Evolutionary conservation across 2,329 filamentous ascomycete genomes (phyloP).

Genomic region (Cercospora nicotianae): DNA sequence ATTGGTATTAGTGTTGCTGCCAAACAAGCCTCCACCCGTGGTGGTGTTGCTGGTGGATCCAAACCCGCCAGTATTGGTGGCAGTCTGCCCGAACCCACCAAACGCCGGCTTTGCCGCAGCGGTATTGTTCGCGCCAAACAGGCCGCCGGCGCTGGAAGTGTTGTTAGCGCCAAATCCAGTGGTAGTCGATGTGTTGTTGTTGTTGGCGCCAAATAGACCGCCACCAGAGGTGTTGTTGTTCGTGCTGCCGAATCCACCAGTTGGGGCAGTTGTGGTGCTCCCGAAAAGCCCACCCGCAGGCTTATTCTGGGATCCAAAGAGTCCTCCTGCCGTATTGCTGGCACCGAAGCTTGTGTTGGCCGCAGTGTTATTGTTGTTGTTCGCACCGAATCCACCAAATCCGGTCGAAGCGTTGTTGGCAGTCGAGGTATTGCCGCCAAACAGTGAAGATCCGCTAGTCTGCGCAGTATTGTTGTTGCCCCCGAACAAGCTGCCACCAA

Average conservation of each 20-base stretch:
- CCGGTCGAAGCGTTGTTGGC: slow-evolving; percentile 35
- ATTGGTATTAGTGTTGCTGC: slow-evolving; percentile 21
- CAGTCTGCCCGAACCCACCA: slow-evolving; percentile 23
- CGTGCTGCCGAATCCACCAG: slow-evolving; percentile 28
- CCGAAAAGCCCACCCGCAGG: slow-evolving; percentile 32
- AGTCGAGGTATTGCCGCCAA: slow-evolving; percentile 40
- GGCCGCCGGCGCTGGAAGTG: slow-evolving; percentile 26
- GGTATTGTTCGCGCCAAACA: slow-evolving; percentile 25
- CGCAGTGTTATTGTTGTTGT: slow-evolving; percentile 35
- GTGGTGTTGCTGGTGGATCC: slow-evolving; percentile 30
- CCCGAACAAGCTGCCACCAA: slow-evolving; percentile 44
- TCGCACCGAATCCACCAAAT: slow-evolving; percentile 49
- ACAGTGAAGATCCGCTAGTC: slow-evolving; percentile 35
- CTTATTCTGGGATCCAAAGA: slow-evolving; percentile 37
- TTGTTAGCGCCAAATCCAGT: slow-evolving; percentile 24
- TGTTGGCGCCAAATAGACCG: background rate
- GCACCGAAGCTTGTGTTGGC: slow-evolving; percentile 40
- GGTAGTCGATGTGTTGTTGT: background rate
- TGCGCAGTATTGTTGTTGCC: slow-evolving; percentile 37
- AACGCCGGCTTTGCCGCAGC: slow-evolving; percentile 22
- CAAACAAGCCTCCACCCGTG: slow-evolving; percentile 28
- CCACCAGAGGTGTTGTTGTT: slow-evolving; percentile 29
- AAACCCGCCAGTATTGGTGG: slow-evolving; percentile 18
- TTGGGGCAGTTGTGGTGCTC: slow-evolving; percentile 17
- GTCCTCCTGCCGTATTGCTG: slow-evolving; percentile 33